Base-by-base conservation (phyloP, 768 basidiomycete genomes). In the Pleurotus eryngii region DNA sequence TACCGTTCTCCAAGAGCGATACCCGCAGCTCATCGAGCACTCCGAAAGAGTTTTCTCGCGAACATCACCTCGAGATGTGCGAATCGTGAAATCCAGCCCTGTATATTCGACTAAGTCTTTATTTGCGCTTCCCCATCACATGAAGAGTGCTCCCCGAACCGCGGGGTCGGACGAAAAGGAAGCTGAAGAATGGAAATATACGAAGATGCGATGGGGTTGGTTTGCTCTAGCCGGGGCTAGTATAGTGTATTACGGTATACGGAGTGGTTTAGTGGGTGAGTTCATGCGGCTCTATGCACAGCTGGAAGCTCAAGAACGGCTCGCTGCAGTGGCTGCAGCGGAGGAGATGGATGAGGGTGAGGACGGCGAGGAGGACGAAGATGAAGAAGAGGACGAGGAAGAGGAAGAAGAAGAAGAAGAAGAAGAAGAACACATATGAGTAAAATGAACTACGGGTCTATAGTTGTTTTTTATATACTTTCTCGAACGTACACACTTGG, bases 1-100 rank as follows among this genome's bases (percentile, higher is more conserved):
- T 64, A 73, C 76, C 59, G 76, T 88, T 3, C 66, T 91, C 7
- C 64, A 64, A 1, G 79, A 81, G 5, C 77, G 80, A 3, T 90
- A 85, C 65, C 80, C 87, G 0, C 65, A 72, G 7, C 75, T 92
- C 42, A 70, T 80, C 11, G 68, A 77, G 5, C 88, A 90, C 61
- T 83, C 89, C 4, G 74, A 77, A 48, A 75, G 78, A 27, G 70
- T 91, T 54, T 72, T 71, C 5, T 59, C 60, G n/a, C 57, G 57
- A 20, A 68, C 69, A 3, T 65, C 72, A 17, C 61, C 64, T 3
- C 24, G 49, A 14, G 49, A 64, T 17, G 63, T 59, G 39, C 60
- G 59, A n/a, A 64, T 65, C 0, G 50, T 62, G 64, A 12, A 60
- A 50, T 11, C 51, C 50, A 24, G 30, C 58, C 4, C 43, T 61